Evolutionary conservation across 1,139 yeast genomes (phyloP), one percentile per base, ranked within the genome.

Genomic region (Lipomyces yarrowii): DNA sequence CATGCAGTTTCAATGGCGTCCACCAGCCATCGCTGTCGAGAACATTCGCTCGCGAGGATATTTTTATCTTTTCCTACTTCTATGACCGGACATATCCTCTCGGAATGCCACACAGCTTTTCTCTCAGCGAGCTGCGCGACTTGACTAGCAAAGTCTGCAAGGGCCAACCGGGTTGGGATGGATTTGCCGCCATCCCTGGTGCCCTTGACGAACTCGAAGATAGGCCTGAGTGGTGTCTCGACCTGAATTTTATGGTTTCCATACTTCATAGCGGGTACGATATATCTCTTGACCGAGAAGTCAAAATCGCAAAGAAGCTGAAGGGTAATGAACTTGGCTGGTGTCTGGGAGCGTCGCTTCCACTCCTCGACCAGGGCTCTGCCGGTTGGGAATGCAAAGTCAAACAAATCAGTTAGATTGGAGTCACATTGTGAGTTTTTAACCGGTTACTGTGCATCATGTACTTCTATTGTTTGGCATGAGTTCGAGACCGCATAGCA

Each of bases 291-390:
- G 83, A 84, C 73, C 87, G 99, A 77, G 98, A 93, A 78, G 86
- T 94, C 73, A 89, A 86, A 77, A 94, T 98, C 7, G 98, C 98
- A 8, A 87, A 91, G 80, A 91, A 86, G 75, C 91, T 94, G 72
- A 89, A 87, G 67, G 87, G 87, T 74, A 92, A 91, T 74, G 99
- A 94, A 79, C 83, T 94, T 63, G 99, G 98, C 48, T 94, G 99
- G 99, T 94, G 99, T 80, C 83, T 94, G 69, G 99, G 99, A 72
- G 99, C 99, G 1, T 91, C 98, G 0, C 83, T 94, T 74, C 98
- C 98, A 2, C 81, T 94, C 72, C 82, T 94, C 33, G 69, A 67
- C 37, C 58, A 67, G 55, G 69, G 69, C 39, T 13, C 63, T 11
- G 62, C 69, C 11, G 69, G 69, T 10, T 67, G 69, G 69, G 57